Percentiles rank a stretch among this genome's conserved stretches.
Evolutionary conservation across 441 rosid species (phyloP).

Genomic region (Metrosideros polymorpha): DNA sequence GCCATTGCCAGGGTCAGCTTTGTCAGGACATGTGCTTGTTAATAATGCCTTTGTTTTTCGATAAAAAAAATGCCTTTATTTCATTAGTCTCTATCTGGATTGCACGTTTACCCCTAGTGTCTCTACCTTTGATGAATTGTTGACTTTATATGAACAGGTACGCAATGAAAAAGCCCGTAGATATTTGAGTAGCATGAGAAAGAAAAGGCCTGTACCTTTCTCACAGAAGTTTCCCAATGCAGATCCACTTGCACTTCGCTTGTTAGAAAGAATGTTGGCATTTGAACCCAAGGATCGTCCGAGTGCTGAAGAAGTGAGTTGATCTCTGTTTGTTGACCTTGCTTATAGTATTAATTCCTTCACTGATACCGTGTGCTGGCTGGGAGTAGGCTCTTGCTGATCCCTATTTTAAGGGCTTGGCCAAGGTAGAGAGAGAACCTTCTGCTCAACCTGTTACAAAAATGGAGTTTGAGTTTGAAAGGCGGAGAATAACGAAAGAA

Average conservation of each 20-base stretch:
- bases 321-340: background rate
- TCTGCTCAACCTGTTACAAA: constrained; percentile 93
- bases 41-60: background rate
- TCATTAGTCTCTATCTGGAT: background rate
- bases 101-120: background rate
- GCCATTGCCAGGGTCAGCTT: constrained; percentile 82
- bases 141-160: constrained; percentile 36
- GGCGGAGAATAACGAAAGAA: constrained; percentile 91
- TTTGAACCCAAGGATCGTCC: constrained; percentile 96
- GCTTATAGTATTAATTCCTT: background rate
- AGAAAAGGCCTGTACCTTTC: constrained; percentile 73
- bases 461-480: constrained; percentile 95
- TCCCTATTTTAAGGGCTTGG: constrained; percentile 88
- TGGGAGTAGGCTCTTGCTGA: constrained; percentile 82
- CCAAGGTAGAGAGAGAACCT: constrained; percentile 96
- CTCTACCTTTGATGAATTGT: constrained; percentile 2
- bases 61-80: background rate
- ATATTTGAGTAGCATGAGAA: constrained; percentile 90
- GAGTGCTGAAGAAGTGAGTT: constrained; percentile 78
- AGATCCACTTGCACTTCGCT: constrained; percentile 86
- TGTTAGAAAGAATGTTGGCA: constrained; percentile 85
- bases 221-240: constrained; percentile 85
- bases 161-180: constrained; percentile 95
- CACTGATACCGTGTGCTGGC: constrained; percentile 1
- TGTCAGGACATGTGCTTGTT: background rate